phyloP scores from a whole-genome alignment of 148 eudicot species.

The Chenopodium quinoa region DNA sequence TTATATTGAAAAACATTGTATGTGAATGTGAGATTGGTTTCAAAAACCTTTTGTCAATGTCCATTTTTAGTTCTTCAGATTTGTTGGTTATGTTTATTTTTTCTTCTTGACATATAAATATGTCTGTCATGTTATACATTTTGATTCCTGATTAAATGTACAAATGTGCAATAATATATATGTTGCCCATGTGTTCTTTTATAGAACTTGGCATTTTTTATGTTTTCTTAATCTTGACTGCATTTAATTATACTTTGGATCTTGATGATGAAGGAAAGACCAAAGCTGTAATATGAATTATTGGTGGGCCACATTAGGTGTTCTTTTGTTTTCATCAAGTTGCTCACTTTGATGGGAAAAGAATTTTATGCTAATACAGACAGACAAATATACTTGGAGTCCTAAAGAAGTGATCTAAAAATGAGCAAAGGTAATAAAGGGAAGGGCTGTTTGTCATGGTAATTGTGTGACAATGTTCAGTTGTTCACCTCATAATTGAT shows the following conservation, averaged over 20 bases:
- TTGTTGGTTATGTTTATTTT: not conserved
- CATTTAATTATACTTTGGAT: not conserved
- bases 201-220: not conserved
- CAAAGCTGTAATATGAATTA: slow-evolving; percentile 4
- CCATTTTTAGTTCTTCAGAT: not conserved
- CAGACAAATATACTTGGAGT: not conserved
- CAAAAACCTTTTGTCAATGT: not conserved
- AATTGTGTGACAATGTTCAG: not conserved
- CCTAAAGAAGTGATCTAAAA: slow-evolving; percentile 8
- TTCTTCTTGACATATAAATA: not conserved
- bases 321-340: slow-evolving; percentile 3
- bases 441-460: not conserved
- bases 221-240: slow-evolving; percentile 6
- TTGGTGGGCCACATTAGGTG: not conserved
- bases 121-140: slow-evolving; percentile 1
- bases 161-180: not conserved
- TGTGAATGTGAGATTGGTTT: slow-evolving; percentile 30
- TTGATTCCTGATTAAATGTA: slow-evolving; percentile 6
- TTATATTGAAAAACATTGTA: slow-evolving; percentile 26
- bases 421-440: no score
- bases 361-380: not conserved
- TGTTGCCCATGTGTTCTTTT: not conserved
- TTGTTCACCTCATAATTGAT: not conserved
- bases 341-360: not conserved
- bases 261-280: slow-evolving; percentile 14